Conservation (phyloP, 345 rosid species). For the Rhizophora mangle region DNA sequence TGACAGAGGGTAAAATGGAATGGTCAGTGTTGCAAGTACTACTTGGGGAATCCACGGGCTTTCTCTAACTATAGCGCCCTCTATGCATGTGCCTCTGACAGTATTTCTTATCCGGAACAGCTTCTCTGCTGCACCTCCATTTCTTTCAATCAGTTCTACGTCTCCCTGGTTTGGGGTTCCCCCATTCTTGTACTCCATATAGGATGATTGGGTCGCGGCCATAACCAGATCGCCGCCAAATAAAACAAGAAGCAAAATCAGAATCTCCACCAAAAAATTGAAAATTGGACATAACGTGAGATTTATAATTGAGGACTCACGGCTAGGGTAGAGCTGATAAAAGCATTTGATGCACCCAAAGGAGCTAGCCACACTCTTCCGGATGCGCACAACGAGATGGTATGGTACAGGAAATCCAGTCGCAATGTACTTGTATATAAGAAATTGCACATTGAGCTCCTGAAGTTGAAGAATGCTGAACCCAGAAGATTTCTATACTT, state of each 20-base stretch:
- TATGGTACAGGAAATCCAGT: conserved; percentile 43
- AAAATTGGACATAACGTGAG: too few relatives aligned
- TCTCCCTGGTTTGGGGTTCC: conserved; percentile 47
- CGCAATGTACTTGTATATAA: conserved; percentile 41
- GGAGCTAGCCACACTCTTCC: conserved; percentile 1
- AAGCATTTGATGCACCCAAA: too few relatives aligned
- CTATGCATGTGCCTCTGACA: conserved; percentile 51
- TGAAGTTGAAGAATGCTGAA: conserved; percentile 45
- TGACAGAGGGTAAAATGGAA: conserved; percentile 33
- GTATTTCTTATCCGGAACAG: conserved; percentile 42
- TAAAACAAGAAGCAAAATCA: neutral
- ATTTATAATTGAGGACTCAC: too few relatives aligned
- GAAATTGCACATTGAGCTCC: conserved; percentile 46
- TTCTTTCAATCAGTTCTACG: conserved; percentile 58
- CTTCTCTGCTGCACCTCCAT: conserved; percentile 58
- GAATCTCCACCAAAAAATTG: too few relatives aligned
- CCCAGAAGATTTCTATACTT: conserved; percentile 13
- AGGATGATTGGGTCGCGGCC: conserved; percentile 11
- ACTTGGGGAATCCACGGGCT: conserved; percentile 43
- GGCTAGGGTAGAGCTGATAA: too few relatives aligned
- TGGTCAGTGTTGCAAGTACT: conserved; percentile 28
- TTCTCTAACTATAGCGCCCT: conserved; percentile 53
- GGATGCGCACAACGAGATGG: conserved; percentile 42
- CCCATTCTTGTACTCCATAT: conserved; percentile 30
- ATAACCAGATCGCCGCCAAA: conserved; percentile 14